phyloP scores from a whole-genome alignment of 2,329 filamentous ascomycete genomes.

The Cercospora nicotianae region DNA sequence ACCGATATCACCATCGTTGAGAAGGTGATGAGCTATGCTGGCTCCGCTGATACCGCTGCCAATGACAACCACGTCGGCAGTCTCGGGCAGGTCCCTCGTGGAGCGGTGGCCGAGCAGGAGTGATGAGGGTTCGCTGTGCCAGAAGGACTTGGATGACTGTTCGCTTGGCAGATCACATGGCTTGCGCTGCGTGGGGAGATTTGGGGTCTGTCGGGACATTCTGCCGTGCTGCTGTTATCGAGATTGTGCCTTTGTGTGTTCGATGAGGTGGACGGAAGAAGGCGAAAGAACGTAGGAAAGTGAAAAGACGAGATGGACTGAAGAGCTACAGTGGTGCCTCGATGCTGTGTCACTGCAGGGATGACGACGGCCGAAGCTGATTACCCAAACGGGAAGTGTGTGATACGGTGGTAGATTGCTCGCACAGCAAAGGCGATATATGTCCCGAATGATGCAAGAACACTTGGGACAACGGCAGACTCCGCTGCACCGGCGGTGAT shows the following conservation, averaged over 20 bases:
- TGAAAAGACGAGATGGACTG: neutral
- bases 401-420: neutral
- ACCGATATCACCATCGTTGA: conserved; percentile 43
- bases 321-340: neutral
- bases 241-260: neutral
- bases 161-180: conserved; percentile 30
- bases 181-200: conserved; percentile 23
- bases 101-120: conserved; percentile 67
- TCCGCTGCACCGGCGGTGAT: neutral
- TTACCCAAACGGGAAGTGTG: conserved; percentile 14
- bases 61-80: conserved; percentile 68
- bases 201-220: conserved; percentile 19
- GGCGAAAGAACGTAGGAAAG: neutral
- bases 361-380: conserved; percentile 12
- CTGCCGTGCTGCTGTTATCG: neutral
- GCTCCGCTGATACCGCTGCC: conserved; percentile 77
- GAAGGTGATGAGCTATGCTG: conserved; percentile 63
- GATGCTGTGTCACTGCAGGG: neutral
- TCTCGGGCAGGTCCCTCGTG: conserved; percentile 61
- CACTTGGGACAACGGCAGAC: no score
- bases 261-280: neutral
- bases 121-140: conserved; percentile 68
- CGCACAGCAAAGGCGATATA: no score
- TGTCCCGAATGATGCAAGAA: no score
- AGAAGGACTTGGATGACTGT: conserved; percentile 59